Evolutionary conservation across 1,284 basidiomycete species (phyloP).

Genomic region (Mrakiaceae sp.): DNA sequence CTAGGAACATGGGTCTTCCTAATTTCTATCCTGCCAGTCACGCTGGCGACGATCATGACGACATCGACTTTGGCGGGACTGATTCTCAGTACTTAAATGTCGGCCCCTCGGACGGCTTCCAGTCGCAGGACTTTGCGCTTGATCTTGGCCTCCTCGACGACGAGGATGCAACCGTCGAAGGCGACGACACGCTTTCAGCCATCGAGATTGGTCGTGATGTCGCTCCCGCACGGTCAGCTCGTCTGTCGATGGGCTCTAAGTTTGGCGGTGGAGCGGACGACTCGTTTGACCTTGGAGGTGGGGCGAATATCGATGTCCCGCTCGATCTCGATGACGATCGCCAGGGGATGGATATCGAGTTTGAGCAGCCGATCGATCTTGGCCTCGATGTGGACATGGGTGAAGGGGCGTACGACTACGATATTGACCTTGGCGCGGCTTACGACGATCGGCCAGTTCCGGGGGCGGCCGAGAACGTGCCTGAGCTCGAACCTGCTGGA

Average conservation of each 20-base stretch:
- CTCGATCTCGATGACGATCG: too few species aligned
- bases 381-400: constrained; percentile 22
- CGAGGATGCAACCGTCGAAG: constrained; percentile 43
- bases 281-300: background rate
- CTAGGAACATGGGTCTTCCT: constrained; percentile 11
- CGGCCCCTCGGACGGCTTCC: constrained; percentile 66
- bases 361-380: constrained; percentile 47
- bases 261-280: constrained; percentile 12
- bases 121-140: constrained; percentile 61
- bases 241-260: constrained; percentile 8
- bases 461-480: background rate
- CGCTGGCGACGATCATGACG: constrained; percentile 27
- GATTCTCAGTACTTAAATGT: constrained; percentile 53
- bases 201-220: constrained; percentile 27
- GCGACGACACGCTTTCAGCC: constrained; percentile 36
- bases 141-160: constrained; percentile 37
- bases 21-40: constrained; percentile 20
- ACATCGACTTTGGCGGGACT: constrained; percentile 24
- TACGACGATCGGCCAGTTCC: constrained; percentile 1
- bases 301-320: background rate
- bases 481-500: constrained; percentile 1
- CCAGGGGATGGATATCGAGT: constrained; percentile 30
- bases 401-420: constrained; percentile 24
- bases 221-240: constrained; percentile 8
- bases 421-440: constrained; percentile 17